Conservation (phyloP, 208 protist species). For the Trypanosoma melophagium region DNA sequence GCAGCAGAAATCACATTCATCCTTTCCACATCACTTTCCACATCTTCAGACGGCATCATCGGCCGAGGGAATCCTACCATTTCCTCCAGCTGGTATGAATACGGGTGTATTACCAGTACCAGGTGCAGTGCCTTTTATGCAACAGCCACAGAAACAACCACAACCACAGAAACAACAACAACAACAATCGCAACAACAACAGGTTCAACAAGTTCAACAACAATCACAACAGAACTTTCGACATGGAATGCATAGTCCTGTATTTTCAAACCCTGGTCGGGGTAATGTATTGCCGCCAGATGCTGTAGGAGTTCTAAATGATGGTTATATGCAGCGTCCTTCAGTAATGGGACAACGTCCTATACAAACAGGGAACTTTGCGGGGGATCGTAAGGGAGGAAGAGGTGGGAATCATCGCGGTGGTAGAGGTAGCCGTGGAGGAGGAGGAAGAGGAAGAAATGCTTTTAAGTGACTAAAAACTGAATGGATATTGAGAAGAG, state of each 20-base stretch:
- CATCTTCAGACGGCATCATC: background rate
- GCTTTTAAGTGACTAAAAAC: conserved; percentile 4
- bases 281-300: background rate
- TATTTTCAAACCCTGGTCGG: background rate
- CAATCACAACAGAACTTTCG: conserved; percentile 2
- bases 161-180: background rate
- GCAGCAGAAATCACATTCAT: conserved; percentile 3
- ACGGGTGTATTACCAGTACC: conserved; percentile 9
- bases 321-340: conserved; percentile 9
- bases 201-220: background rate
- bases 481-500: background rate
- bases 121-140: background rate
- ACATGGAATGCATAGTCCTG: background rate
- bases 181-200: conserved; percentile 2
- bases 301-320: conserved; percentile 3
- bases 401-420: conserved; percentile 8
- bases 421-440: background rate
- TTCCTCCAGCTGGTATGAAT: conserved; percentile 4
- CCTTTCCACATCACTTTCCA: background rate
- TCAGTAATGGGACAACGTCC: conserved; percentile 17
- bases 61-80: conserved; percentile 21
- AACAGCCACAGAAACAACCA: conserved; percentile 11
- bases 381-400: conserved; percentile 1
- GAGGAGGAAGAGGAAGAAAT: conserved; percentile 6
- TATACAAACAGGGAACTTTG: background rate